Evolutionary conservation across 768 basidiomycete species (phyloP).

Genomic region (Calocybe indica): DNA sequence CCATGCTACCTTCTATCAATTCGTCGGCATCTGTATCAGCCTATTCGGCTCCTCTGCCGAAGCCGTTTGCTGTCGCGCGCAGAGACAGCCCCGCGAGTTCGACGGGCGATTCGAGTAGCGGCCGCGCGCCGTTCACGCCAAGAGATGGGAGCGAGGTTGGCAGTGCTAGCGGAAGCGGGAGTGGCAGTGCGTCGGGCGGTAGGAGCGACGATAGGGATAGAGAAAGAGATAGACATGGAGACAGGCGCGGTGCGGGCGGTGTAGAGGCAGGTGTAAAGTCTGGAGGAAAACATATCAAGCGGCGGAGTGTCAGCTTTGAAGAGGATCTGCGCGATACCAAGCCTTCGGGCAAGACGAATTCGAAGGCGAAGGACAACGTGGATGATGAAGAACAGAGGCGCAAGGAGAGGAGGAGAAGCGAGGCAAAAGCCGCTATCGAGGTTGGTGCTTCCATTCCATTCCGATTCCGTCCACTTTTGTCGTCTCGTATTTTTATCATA

Average conservation of each 20-base stretch:
- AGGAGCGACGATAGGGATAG: slow-evolving; percentile 11
- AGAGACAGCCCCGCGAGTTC: slow-evolving; percentile 79
- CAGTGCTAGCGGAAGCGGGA: slow-evolving; percentile 7
- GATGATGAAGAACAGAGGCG: slow-evolving; percentile 48
- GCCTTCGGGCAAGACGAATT: slow-evolving; percentile 6
- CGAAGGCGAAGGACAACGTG: slow-evolving; percentile 19
- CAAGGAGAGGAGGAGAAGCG: slow-evolving; percentile 68
- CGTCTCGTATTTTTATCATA: not conserved
- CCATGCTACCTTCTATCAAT: not conserved
- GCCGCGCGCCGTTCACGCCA: slow-evolving; percentile 70
- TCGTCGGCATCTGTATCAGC: not conserved
- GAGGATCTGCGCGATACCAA: slow-evolving; percentile 30
- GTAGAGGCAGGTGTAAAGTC: slow-evolving; percentile 22
- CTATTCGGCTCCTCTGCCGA: slow-evolving; percentile 26
- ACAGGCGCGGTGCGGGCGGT: slow-evolving; percentile 26
- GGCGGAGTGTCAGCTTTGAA: slow-evolving; percentile 66
- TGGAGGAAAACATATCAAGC: slow-evolving; percentile 35
- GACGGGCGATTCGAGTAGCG: slow-evolving; percentile 79
- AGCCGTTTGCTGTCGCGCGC: slow-evolving; percentile 50
- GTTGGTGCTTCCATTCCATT: slow-evolving; percentile 34
- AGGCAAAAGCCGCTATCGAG: slow-evolving; percentile 87
- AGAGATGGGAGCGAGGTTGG: slow-evolving; percentile 69
- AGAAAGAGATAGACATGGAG: slow-evolving; percentile 9
- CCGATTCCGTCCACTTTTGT: not conserved
- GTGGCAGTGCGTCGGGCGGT: slow-evolving; percentile 11